Evolutionary conservation across 352 stramenopile species (phyloP), one percentile per base, ranked within the genome.

Genomic region (Globisporangium paddicum): DNA sequence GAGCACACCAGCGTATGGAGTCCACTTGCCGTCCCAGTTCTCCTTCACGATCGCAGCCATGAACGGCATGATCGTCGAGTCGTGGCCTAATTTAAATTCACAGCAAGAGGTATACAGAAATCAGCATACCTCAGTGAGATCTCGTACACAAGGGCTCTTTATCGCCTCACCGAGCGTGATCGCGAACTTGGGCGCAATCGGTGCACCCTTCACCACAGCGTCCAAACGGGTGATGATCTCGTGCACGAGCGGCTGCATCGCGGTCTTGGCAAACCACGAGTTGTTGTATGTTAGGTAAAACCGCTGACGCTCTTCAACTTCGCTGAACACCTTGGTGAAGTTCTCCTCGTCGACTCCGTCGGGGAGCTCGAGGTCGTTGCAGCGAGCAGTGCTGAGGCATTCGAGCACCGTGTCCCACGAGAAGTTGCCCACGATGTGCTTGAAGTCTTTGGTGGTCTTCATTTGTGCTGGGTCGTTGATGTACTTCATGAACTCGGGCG

Each of bases 61-160:
- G 45, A 95, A 82, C 16, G 86, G 86, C 83, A 95, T 95, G 62
- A 95, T 77, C 3, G 86, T 95, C 64, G 83, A 93, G 68, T 95
- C 86, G 45, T 95, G 86, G 11, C 69, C 75, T 85, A n/a, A 9
- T 42, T 42, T 14, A 42, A n/a, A 42, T 10, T 14, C 41, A 64
- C 18, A 55, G 30, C 21, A 66, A 28, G 11, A 51, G 4, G 19
- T 35, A 5, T n/a, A 16, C 28, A 58, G 18, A 40, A 21, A 5
- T 14, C n/a, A 50, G 34, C 52, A 38, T 55, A 5, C 38, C 46
- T 54, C 49, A 32, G 28, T 32, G 14, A 40, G 13, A 25, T 19
- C 8, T 7, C n/a, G 18, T 7, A 46, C 38, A 21, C 14, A 19
- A 11, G 6, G 21, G 16, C 38, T 14, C n/a, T 18, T 21, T 11